Percentiles rank a stretch among this genome's conserved stretches.
Conservation (phyloP, 2,329 filamentous ascomycete genomes). For the Chaetomiaceae sp. region DNA sequence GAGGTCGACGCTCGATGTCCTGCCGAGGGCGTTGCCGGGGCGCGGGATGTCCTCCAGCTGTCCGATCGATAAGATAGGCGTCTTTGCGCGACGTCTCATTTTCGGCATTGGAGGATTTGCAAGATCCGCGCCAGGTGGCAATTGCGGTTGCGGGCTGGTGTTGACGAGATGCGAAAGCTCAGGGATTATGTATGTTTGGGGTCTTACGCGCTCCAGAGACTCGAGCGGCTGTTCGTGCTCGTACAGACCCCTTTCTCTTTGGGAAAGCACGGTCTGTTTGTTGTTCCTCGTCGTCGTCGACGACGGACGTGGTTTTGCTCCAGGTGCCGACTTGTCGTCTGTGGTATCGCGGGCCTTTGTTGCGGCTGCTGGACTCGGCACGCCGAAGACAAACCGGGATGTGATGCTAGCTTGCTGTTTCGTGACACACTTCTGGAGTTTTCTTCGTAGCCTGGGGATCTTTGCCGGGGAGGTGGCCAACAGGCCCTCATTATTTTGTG, state of each 20-base stretch:
- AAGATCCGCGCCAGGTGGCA: conserved; percentile 22
- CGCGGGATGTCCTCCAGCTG: conserved; percentile 40
- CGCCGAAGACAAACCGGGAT: conserved; percentile 17
- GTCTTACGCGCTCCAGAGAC: neutral
- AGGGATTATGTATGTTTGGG: conserved; percentile 24
- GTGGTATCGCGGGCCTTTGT: conserved; percentile 20
- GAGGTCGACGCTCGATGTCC: conserved; percentile 42
- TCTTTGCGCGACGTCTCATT: conserved; percentile 47
- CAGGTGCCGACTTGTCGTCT: conserved; percentile 13
- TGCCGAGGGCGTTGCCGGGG: conserved; percentile 25
- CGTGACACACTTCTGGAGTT: conserved; percentile 32
- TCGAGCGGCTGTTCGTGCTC: conserved; percentile 1
- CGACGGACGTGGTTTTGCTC: conserved; percentile 18
- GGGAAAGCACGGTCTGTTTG: conserved; percentile 33
- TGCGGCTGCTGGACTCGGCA: conserved; percentile 17
- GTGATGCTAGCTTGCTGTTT: conserved; percentile 22
- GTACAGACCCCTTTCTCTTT: conserved; percentile 27
- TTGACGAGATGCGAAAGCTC: conserved; percentile 36
- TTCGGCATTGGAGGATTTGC: conserved; percentile 26
- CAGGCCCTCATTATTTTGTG: conserved; percentile 22
- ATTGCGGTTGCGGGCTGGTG: conserved; percentile 23
- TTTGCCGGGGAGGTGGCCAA: conserved; percentile 24
- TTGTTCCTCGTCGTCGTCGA: conserved; percentile 31
- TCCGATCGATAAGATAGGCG: conserved; percentile 46
- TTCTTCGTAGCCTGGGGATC: conserved; percentile 30